phyloP scores from a whole-genome alignment of 345 rosid genomes.

The Anastatica hierochuntica region DNA sequence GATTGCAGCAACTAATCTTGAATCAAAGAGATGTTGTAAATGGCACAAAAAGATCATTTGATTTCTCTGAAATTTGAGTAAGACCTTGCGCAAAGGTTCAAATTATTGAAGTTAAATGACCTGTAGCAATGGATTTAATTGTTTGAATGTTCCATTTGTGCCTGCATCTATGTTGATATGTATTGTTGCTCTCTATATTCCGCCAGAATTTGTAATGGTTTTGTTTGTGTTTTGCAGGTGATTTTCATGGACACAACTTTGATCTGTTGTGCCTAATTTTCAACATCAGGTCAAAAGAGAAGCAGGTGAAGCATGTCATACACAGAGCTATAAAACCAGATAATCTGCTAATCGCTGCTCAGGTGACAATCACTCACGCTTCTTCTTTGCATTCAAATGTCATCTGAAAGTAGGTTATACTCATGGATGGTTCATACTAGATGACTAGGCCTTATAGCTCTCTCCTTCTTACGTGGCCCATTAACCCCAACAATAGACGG shows the following conservation, averaged over 20 bases:
- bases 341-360: too few relatives aligned
- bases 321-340: too few relatives aligned
- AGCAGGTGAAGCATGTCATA: too few relatives aligned
- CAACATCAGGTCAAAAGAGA: too few relatives aligned
- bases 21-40: constrained; percentile 11
- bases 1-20: constrained; percentile 15
- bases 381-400: too few relatives aligned
- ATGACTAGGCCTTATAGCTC: too few relatives aligned
- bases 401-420: too few relatives aligned
- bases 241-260: constrained; percentile 82
- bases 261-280: too few relatives aligned
- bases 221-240: constrained; percentile 43
- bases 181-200: not conserved
- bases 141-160: not conserved
- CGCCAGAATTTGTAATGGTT: constrained; percentile 6
- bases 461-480: too few relatives aligned
- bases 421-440: too few relatives aligned
- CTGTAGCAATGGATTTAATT: constrained; percentile 2
- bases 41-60: constrained; percentile 22
- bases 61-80: constrained; percentile 17
- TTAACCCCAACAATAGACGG: too few relatives aligned
- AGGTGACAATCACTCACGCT: too few relatives aligned
- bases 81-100: constrained; percentile 9
- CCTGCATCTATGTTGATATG: not conserved
- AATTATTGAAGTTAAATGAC: not conserved